Evolutionary conservation across 805 yeast genomes (phyloP).

Genomic region (Kockiozyma suomiensis): DNA sequence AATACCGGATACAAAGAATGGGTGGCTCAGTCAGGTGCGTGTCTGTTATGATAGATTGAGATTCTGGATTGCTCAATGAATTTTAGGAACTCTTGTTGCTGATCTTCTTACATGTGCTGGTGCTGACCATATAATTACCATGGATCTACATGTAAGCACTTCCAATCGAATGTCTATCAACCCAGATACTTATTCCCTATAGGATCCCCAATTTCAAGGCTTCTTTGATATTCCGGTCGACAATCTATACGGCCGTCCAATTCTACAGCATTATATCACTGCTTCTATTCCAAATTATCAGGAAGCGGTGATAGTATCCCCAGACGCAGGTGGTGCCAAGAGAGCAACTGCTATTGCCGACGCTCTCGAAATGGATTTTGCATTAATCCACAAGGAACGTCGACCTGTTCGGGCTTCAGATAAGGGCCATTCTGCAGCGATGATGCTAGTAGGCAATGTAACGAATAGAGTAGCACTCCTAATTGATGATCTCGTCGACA

Average conservation of each 20-base stretch:
- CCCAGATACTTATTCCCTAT: neutral
- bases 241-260: conserved; percentile 84
- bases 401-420: conserved; percentile 47
- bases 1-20: conserved; percentile 84
- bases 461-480: conserved; percentile 82
- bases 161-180: neutral
- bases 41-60: neutral
- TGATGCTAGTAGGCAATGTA: conserved; percentile 97
- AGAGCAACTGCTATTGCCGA: conserved; percentile 95
- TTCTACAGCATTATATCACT: conserved; percentile 80
- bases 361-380: conserved; percentile 82
- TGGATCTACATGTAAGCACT: conserved; percentile 73
- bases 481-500: conserved; percentile 91
- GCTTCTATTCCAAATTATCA: conserved; percentile 75
- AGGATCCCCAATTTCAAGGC: conserved; percentile 96
- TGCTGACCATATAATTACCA: conserved; percentile 93
- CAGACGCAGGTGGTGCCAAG: conserved; percentile 99
- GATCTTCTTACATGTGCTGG: conserved; percentile 87
- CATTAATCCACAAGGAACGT: conserved; percentile 92
- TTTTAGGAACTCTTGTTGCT: conserved; percentile 73
- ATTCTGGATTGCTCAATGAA: too few species aligned
- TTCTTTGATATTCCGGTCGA: conserved; percentile 96
- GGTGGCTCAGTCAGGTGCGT: conserved; percentile 81
- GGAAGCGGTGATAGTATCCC: conserved; percentile 90
- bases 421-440: conserved; percentile 58